Base-by-base conservation (phyloP, 2,329 filamentous ascomycete genomes). In the Pyrenochaeta sp. region DNA sequence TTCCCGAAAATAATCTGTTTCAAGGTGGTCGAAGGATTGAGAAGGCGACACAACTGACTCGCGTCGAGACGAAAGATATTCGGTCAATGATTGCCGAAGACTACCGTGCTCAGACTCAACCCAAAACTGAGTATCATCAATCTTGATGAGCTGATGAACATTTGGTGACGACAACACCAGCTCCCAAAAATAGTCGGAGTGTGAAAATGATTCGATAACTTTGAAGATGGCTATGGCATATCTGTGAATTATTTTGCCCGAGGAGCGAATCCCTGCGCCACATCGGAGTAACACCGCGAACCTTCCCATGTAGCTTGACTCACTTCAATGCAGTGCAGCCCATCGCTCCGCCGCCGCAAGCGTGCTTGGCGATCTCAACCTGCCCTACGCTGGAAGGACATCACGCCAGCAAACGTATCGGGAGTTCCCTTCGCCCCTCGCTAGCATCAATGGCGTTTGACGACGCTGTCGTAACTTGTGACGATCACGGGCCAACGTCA, bases 41-140 rank as follows among this genome's bases (percentile, higher is more conserved):
- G 46, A 46, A 40, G 49, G 37, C 47, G 40, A 45, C 50, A 23
- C 32, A 33, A 35, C 54, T 54, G 50, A 57, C 46, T 57, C 50
- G 47, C 31, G 20, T 9, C 32, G 20, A 27, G 29, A 48, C 40
- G 35, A 39, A 33, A n/a, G 4, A 15, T 17, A 10, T 17, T 7
- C 17, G 21, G 14, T 30, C 40, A 30, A 23, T 30, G 40, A 12
- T 18, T 15, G 30, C 40, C 40, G 40, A 30, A 14, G 23, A 39
- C 18, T 12, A 14, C 36, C 36, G 35, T 27, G 23, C 23, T 27
- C 23, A 37, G 17, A 3, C 35, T 20, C 7, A 20, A 20, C 15
- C 35, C 18, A 21, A 11, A 21, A 4, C 36, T 39, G 20, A 9
- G 36, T 23, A 11, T 14, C 20, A 27, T 12, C 20, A 20, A 39